Base-by-base conservation (phyloP, 345 rosid species). In the Linum lewisii region DNA sequence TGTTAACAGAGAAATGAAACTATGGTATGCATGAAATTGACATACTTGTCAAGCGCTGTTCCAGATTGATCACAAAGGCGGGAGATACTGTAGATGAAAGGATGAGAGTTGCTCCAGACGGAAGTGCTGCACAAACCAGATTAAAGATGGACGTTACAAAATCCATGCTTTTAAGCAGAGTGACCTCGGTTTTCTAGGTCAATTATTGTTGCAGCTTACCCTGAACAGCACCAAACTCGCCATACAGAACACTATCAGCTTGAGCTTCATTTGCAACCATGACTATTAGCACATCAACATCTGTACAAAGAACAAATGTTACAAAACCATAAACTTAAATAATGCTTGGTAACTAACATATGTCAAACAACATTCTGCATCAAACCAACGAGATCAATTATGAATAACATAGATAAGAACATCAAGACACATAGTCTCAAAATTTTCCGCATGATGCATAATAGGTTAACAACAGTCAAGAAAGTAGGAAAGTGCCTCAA, bases 261-360 rank as follows among this genome's bases (percentile, higher is more conserved):
- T 88, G 98, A 68, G 74, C 73, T 77, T 91, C 98, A 66, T 88
- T 91, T 63, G 96, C 83, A 62, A 91, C 98, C 98, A 92, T 92
- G 72, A 92, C 62, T 52, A 92, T 79, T 61, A 92, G 87, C 69
- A 92, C 77, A 75, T 88, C 88, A 64, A 82, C 87, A 75, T 81
- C 98, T 92, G 79, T 49, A 65, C 45, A 59, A 58, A 50, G 63
- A 24, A 66, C 11, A 60, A 66, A 4, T 54, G 15, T 42, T 16
- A 42, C 18, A 16, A 11, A 42, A 1, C 18, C 47, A 42, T 42
- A 42, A 42, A 42, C 2, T 4, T 4, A 29, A 29, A 29, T 8
- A 29, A 26, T 6, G 6, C 32, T 26, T 6, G 6, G 6, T 26
- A 26, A 26, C 32, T 26, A n/a, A 26, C 32, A 26, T 26, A 6